These are phyloP conservation scores for Elaeis oleifera DNA, from an alignment of 202 grass and related monocot species.

Conservation along the genomic window DNA sequence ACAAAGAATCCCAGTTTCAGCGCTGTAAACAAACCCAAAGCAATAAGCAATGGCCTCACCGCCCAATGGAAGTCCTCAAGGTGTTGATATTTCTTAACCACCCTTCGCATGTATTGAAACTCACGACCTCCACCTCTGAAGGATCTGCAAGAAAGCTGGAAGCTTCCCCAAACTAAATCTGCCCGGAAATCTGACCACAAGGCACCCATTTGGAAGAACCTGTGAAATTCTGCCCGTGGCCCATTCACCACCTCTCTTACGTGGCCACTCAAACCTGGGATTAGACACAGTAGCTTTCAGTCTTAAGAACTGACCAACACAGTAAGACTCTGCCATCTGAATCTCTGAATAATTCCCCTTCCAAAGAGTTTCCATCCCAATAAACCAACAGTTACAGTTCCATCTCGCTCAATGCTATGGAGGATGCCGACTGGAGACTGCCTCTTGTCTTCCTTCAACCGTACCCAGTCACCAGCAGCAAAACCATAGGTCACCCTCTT, in stretches of 20 bases:
- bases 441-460: constrained; percentile 60
- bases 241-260: constrained; percentile 44
- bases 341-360: constrained; percentile 63
- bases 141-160: constrained; percentile 66
- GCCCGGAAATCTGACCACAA: constrained; percentile 75
- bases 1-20: constrained; percentile 60
- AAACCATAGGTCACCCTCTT: constrained; percentile 80
- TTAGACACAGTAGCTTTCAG: constrained; percentile 38
- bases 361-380: constrained; percentile 73
- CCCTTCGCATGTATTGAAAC: constrained; percentile 69
- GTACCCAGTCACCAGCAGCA: constrained; percentile 75
- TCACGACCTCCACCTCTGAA: constrained; percentile 70
- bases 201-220: constrained; percentile 70
- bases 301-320: constrained; percentile 74
- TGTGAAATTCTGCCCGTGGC: constrained; percentile 59
- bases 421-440: constrained; percentile 70
- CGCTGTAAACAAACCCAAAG: constrained; percentile 64
- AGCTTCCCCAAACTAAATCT: constrained; percentile 61
- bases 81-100: constrained; percentile 86
- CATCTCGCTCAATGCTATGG: constrained; percentile 64
- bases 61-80: constrained; percentile 93
- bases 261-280: constrained; percentile 83
- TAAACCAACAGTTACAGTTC: constrained; percentile 52
- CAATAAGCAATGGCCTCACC: constrained; percentile 71
- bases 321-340: constrained; percentile 85